These are phyloP conservation scores for Hippophae gyantsensis DNA, from an alignment of 306 rosid species.

Conservation along the genomic window DNA sequence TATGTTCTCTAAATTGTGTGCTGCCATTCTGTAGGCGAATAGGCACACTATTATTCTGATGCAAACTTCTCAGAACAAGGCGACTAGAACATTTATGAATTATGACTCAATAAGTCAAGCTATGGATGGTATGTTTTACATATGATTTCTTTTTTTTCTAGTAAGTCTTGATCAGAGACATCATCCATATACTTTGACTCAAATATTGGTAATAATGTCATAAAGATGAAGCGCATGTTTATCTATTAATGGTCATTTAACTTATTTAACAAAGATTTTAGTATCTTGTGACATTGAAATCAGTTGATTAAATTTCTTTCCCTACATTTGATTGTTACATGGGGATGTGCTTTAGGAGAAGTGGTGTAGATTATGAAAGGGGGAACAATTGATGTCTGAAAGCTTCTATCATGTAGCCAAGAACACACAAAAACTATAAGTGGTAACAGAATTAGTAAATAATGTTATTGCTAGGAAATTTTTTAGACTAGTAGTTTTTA, in stretches of 20 bases:
- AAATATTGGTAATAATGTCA: not conserved
- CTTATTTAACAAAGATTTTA: not conserved
- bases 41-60: slow-evolving; percentile 86
- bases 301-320: too few relatives aligned
- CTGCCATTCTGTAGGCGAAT: slow-evolving; percentile 53
- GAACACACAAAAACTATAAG: too few relatives aligned
- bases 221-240: not conserved
- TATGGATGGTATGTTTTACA: slow-evolving; percentile 65
- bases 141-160: slow-evolving; percentile 3
- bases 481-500: not conserved
- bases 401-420: not conserved
- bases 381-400: not conserved
- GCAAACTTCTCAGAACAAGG: slow-evolving; percentile 79
- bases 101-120: slow-evolving; percentile 76
- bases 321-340: too few relatives aligned
- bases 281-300: not conserved
- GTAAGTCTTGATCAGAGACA: slow-evolving; percentile 3
- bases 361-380: not conserved
- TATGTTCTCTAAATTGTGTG: slow-evolving; percentile 11
- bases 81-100: slow-evolving; percentile 92
- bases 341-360: not conserved
- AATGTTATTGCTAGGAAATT: not conserved
- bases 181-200: not conserved
- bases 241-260: not conserved
- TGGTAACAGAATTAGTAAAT: too few relatives aligned